Evolutionary conservation across 2,329 filamentous ascomycete species (phyloP).

Genomic region (Ascochyta koolunga): DNA sequence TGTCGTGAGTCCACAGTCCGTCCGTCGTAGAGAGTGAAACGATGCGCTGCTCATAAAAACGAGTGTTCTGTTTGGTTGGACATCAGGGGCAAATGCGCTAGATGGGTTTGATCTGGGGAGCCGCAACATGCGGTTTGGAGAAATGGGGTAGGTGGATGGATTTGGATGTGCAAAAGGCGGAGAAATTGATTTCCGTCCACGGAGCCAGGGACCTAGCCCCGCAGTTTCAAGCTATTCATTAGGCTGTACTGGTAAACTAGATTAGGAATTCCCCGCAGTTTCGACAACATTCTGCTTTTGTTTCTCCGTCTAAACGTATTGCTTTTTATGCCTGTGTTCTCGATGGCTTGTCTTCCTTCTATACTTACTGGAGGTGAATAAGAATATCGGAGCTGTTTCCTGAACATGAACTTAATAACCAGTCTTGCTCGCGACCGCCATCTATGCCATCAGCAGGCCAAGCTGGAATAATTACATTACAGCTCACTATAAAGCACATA

Average conservation of each 20-base stretch:
- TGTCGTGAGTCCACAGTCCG: not conserved
- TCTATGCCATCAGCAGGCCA: no score
- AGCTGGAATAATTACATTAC: no score
- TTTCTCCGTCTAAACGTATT: no score
- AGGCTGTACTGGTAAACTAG: conserved; percentile 23
- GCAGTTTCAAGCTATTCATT: conserved; percentile 45
- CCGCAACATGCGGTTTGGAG: conserved; percentile 8
- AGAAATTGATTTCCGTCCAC: conserved; percentile 16
- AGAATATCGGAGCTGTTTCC: no score
- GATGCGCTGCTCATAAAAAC: not conserved
- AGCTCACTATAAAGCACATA: no score
- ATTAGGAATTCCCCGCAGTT: no score
- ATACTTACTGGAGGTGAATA: no score
- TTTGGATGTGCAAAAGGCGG: not conserved
- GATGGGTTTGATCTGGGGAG: conserved; percentile 2
- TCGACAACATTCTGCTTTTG: no score
- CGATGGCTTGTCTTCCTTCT: no score
- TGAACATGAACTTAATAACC: no score
- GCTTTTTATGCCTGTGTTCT: no score
- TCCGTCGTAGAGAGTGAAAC: not conserved
- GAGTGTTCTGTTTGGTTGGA: not conserved
- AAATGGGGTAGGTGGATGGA: not conserved
- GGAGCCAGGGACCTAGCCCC: not conserved
- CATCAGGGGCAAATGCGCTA: not conserved
- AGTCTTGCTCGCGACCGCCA: no score